Percentiles rank a stretch among this genome's conserved stretches.
phyloP scores from a whole-genome alignment of 768 basidiomycete species.

The Udeniomyces megalosporus region DNA sequence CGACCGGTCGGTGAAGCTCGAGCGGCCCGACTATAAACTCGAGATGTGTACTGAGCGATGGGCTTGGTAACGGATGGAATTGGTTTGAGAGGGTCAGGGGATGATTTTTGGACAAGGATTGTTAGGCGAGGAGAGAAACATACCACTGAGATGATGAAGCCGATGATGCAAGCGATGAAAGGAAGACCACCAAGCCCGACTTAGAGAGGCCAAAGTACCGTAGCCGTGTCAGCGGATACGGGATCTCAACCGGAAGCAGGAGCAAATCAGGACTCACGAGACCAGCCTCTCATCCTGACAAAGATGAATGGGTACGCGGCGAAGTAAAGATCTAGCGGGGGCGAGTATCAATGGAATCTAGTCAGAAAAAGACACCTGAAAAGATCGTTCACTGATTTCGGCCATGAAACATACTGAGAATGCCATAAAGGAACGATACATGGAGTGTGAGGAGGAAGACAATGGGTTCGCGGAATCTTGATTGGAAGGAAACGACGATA shows the following conservation, averaged over 20 bases:
- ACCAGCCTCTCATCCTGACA: background rate
- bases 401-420: conserved; percentile 8
- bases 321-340: conserved; percentile 5
- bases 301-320: conserved; percentile 6
- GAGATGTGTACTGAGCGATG: background rate
- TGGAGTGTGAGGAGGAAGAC: no score
- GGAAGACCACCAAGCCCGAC: conserved; percentile 4
- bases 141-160: conserved; percentile 2
- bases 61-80: background rate
- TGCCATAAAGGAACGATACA: conserved; percentile 11
- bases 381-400: no score
- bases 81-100: background rate
- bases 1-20: background rate
- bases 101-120: background rate
- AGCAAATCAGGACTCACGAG: background rate
- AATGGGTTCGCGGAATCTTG: no score
- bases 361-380: no score
- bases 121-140: background rate
- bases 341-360: background rate
- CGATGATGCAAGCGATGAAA: conserved; percentile 9
- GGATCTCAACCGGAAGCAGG: no score
- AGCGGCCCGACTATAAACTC: background rate
- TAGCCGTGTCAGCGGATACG: no score
- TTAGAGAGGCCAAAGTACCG: no score
- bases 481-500: no score